phyloP scores from a whole-genome alignment of 2,329 filamentous ascomycete species.

The Colletotrichum euphorbiae region DNA sequence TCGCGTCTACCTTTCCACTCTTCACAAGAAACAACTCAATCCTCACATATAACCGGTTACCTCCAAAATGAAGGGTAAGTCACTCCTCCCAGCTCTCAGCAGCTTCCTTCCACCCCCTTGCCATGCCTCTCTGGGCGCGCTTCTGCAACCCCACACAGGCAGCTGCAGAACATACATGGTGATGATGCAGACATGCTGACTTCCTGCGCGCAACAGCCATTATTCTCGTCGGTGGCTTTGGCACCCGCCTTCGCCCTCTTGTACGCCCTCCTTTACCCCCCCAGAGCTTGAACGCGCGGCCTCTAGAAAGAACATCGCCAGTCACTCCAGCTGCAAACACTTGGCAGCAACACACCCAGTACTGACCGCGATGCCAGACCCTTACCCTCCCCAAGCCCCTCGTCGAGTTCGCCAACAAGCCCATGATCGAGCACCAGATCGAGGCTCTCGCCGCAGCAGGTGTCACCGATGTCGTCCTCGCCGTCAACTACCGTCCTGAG shows the following conservation, averaged over 20 bases:
- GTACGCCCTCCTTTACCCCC: conserved; percentile 64
- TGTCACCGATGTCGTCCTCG: conserved; percentile 96
- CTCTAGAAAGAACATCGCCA: background rate
- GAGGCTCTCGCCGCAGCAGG: conserved; percentile 93
- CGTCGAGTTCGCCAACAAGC: conserved; percentile 98
- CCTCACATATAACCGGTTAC: conserved; percentile 18
- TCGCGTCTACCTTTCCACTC: conserved; percentile 9
- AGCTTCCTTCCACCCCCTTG: background rate
- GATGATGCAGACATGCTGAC: conserved; percentile 27
- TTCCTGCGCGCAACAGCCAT: conserved; percentile 71
- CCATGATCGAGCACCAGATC: conserved; percentile 99
- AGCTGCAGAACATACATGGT: background rate
- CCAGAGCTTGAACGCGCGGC: conserved; percentile 11
- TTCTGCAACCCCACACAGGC: background rate
- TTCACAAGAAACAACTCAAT: background rate
- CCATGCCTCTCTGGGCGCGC: background rate
- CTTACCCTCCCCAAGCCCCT: conserved; percentile 97
- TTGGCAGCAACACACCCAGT: conserved; percentile 19
- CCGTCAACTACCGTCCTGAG: conserved; percentile 98
- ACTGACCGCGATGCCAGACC: conserved; percentile 67
- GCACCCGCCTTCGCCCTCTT: conserved; percentile 95
- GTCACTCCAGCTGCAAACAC: conserved; percentile 9
- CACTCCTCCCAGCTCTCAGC: background rate
- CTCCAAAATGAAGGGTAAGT: conserved; percentile 39
- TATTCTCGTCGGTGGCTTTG: conserved; percentile 99